Conservation (phyloP, 768 basidiomycete species). For the Suillus spraguei region DNA sequence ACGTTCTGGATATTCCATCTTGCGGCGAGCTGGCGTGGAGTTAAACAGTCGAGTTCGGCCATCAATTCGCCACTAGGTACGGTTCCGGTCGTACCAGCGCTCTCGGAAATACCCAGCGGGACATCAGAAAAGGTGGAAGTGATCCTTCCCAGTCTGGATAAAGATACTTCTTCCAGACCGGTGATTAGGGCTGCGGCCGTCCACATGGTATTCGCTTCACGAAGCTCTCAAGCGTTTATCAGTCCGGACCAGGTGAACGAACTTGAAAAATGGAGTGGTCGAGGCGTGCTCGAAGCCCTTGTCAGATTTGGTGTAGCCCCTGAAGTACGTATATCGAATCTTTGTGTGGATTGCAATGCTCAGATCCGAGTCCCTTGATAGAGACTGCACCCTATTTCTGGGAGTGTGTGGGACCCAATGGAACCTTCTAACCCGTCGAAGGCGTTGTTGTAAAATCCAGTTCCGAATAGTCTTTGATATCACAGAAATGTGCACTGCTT, state of each 20-base stretch:
- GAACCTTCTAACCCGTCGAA: slow-evolving; percentile 5
- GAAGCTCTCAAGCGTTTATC: slow-evolving; percentile 73
- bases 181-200: slow-evolving; percentile 74
- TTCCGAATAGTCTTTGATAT: background rate
- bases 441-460: slow-evolving; percentile 13
- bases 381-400: slow-evolving; percentile 55
- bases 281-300: slow-evolving; percentile 63
- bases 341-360: slow-evolving; percentile 11
- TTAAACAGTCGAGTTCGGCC: slow-evolving; percentile 24
- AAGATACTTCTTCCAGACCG: slow-evolving; percentile 20
- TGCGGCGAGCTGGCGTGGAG: slow-evolving; percentile 64
- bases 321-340: slow-evolving; percentile 43
- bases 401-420: slow-evolving; percentile 57
- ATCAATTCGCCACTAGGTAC: slow-evolving; percentile 46
- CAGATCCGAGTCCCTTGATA: slow-evolving; percentile 29
- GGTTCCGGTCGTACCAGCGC: slow-evolving; percentile 43
- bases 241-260: slow-evolving; percentile 62
- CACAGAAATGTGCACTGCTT: background rate
- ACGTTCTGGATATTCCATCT: slow-evolving; percentile 83
- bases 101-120: slow-evolving; percentile 19
- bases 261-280: slow-evolving; percentile 63
- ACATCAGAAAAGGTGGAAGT: slow-evolving; percentile 9
- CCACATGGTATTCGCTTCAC: slow-evolving; percentile 83
- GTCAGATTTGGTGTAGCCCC: slow-evolving; percentile 46
- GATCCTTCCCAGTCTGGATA: slow-evolving; percentile 1